phyloP scores from a whole-genome alignment of 306 rosid genomes.

The Senna tora region DNA sequence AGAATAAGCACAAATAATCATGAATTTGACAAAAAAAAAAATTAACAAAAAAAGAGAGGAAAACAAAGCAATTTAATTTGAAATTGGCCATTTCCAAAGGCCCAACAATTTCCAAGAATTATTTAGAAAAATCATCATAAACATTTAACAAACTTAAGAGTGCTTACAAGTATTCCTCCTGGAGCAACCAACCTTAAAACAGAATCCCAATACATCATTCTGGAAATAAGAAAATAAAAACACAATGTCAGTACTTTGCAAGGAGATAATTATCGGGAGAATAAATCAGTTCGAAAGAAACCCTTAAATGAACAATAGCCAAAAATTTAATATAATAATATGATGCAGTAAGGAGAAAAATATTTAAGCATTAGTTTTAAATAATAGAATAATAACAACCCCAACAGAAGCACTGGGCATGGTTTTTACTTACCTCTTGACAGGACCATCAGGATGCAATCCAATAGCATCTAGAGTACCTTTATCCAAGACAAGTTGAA shows the following conservation, averaged over 20 bases:
- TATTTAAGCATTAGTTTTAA: not conserved
- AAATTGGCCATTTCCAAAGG: not conserved
- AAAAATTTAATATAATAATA: not conserved
- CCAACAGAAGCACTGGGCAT: constrained; percentile 8
- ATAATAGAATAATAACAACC: constrained; percentile 13
- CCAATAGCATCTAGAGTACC: constrained; percentile 97
- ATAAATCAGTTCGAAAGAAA: too few relatives aligned
- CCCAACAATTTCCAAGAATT: constrained; percentile 17
- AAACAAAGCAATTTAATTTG: too few relatives aligned
- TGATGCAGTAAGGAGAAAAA: not conserved
- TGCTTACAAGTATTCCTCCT: constrained; percentile 80
- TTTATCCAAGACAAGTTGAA: constrained; percentile 79
- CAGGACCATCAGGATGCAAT: constrained; percentile 89
- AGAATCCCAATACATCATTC: constrained; percentile 92
- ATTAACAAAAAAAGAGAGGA: too few relatives aligned
- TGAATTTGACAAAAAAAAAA: not conserved
- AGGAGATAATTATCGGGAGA: constrained; percentile 1
- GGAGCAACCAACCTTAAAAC: constrained; percentile 73
- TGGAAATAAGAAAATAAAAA: constrained; percentile 45
- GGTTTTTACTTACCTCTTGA: constrained; percentile 66
- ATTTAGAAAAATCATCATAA: constrained; percentile 21
- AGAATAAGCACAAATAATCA: constrained; percentile 3
- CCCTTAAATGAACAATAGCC: too few relatives aligned
- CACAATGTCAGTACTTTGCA: constrained; percentile 9
- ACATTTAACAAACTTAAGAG: constrained; percentile 23